These are phyloP conservation scores for Epichloe glyceriae DNA, from an alignment of 2,329 filamentous ascomycete genomes.

Conservation along the genomic window DNA sequence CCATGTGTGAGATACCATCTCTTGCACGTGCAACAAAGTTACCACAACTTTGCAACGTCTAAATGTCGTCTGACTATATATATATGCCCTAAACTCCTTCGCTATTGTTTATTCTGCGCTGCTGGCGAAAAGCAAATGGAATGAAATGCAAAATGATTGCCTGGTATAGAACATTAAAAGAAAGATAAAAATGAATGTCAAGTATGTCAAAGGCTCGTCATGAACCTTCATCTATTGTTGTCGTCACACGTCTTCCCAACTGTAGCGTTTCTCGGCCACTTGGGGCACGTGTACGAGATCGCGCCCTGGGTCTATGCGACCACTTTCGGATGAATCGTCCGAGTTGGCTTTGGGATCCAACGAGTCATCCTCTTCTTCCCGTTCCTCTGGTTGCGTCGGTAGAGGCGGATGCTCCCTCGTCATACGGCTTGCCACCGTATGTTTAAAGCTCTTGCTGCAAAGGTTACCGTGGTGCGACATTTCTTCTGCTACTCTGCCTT, in stretches of 20 bases:
- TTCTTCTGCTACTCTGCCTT: slow-evolving; percentile 26
- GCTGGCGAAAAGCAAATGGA: background rate
- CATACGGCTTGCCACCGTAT: background rate
- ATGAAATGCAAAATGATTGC: slow-evolving; percentile 4
- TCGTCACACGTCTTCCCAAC: slow-evolving; percentile 32
- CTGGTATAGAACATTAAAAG: background rate
- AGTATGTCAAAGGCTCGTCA: background rate
- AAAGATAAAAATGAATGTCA: background rate
- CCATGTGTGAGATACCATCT: background rate
- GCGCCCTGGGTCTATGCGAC: slow-evolving; percentile 29
- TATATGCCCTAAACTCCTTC: slow-evolving; percentile 9
- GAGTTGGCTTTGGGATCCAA: background rate
- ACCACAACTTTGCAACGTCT: background rate
- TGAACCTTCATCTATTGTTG: background rate
- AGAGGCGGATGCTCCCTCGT: background rate
- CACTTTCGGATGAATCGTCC: slow-evolving; percentile 6
- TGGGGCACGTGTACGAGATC: slow-evolving; percentile 40
- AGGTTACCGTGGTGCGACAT: slow-evolving; percentile 14
- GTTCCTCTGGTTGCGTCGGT: background rate
- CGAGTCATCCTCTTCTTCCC: background rate
- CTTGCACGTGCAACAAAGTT: background rate
- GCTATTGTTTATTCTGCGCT: slow-evolving; percentile 6
- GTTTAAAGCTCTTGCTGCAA: background rate
- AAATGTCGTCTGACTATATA: background rate
- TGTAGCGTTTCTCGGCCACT: slow-evolving; percentile 34